These are phyloP conservation scores for Lagerstroemia speciosa DNA, from an alignment of 345 rosid species.

Conservation along the genomic window DNA sequence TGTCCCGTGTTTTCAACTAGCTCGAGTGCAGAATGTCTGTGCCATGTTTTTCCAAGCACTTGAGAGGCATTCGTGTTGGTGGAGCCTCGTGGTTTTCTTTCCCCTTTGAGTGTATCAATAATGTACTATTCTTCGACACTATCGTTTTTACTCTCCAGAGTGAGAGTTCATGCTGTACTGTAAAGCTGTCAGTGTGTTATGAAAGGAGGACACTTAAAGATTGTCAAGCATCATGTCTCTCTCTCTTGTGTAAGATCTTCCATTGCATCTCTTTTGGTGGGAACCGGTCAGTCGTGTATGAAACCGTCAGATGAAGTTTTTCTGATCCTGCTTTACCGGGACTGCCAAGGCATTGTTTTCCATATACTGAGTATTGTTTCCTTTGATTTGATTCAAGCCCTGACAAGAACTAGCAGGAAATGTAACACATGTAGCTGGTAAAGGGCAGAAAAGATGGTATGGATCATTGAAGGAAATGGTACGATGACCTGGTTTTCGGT, in stretches of 20 bases:
- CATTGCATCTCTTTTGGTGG: not conserved
- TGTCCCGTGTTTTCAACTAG: conserved; percentile 16
- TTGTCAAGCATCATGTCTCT: not conserved
- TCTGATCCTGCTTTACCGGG: no score
- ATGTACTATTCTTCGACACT: not conserved
- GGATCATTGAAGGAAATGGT: no score
- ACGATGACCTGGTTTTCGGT: no score
- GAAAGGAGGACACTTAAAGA: not conserved
- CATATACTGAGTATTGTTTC: no score
- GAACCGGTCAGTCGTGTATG: no score
- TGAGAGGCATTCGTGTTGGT: conserved; percentile 11
- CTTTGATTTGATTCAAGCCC: no score
- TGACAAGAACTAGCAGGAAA: no score
- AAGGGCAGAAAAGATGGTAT: no score
- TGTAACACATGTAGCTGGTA: no score
- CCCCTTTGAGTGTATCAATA: conserved; percentile 7
- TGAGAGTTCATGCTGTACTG: conserved; percentile 26
- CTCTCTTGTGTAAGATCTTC: not conserved
- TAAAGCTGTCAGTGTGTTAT: not conserved
- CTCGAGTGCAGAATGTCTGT: conserved; percentile 25
- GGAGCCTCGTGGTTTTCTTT: conserved; percentile 20
- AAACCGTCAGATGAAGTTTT: no score
- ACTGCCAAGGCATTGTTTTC: no score
- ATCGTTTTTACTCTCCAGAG: conserved; percentile 16
- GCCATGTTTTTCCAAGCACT: conserved; percentile 26